Evolutionary conservation across 2,329 filamentous ascomycete genomes (phyloP).

Genomic region (Paramyrothecium sp.): DNA sequence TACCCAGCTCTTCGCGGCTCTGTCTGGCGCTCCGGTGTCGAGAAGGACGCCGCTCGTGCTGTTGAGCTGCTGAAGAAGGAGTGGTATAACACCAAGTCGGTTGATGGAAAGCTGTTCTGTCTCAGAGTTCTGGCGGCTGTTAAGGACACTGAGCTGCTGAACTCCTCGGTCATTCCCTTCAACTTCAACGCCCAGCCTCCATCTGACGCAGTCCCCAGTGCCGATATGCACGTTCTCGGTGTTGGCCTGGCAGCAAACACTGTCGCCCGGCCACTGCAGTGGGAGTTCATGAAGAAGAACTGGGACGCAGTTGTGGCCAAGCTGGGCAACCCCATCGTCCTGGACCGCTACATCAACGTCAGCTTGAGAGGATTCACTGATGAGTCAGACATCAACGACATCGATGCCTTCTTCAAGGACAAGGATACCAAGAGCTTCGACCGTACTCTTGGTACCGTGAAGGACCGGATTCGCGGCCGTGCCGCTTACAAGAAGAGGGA

Average conservation of each 20-base stretch:
- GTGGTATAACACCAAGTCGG: conserved; percentile 76
- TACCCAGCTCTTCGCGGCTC: conserved; percentile 79
- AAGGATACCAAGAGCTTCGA: conserved; percentile 88
- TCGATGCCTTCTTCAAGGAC: conserved; percentile 78
- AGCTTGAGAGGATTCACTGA: conserved; percentile 78
- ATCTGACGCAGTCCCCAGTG: conserved; percentile 69
- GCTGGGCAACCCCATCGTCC: conserved; percentile 79
- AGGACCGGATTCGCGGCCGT: conserved; percentile 81
- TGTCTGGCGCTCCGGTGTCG: conserved; percentile 77
- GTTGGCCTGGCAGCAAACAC: conserved; percentile 70
- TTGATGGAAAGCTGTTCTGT: conserved; percentile 88
- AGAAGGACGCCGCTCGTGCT: conserved; percentile 63
- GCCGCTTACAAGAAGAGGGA: conserved; percentile 82
- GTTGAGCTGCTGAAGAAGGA: conserved; percentile 81
- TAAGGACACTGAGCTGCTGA: conserved; percentile 66
- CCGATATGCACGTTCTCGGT: conserved; percentile 85
- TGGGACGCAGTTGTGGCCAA: conserved; percentile 73
- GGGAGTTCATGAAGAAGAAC: conserved; percentile 82
- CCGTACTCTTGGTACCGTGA: conserved; percentile 79
- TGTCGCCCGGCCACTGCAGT: conserved; percentile 70
- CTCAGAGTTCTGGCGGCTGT: conserved; percentile 74
- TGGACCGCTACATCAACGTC: conserved; percentile 84
- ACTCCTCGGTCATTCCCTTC: conserved; percentile 67
- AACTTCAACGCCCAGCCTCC: conserved; percentile 67
- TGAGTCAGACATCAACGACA: conserved; percentile 67